Conservation (phyloP, 495 filamentous ascomycete genomes). For the Aspergillus wentii region DNA sequence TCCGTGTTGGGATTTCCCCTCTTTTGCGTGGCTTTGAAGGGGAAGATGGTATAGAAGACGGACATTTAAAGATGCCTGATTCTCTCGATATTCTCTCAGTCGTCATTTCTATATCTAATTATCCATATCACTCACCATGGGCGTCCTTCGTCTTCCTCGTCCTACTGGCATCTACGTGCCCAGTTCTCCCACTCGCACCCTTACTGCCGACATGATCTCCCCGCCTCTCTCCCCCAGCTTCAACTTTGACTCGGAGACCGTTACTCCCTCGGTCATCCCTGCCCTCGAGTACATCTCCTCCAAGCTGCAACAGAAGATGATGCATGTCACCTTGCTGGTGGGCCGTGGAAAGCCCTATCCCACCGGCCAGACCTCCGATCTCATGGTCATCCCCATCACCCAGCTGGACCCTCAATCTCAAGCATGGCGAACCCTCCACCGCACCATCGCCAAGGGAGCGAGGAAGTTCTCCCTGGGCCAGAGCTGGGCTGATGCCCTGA, state of each 20-base stretch:
- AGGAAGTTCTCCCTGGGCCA: slow-evolving; percentile 39
- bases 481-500: slow-evolving; percentile 39
- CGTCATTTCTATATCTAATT: slow-evolving; percentile 1
- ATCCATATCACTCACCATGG: slow-evolving; percentile 24
- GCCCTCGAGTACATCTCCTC: slow-evolving; percentile 45
- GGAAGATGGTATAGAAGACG: not conserved
- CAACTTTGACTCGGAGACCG: slow-evolving; percentile 37
- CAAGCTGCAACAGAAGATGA: slow-evolving; percentile 40
- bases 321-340: slow-evolving; percentile 45
- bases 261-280: slow-evolving; percentile 37
- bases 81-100: not conserved
- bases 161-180: slow-evolving; percentile 38
- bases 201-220: slow-evolving; percentile 41
- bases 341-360: slow-evolving; percentile 43
- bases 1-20: slow-evolving; percentile 3
- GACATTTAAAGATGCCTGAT: not conserved
- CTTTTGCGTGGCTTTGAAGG: not conserved
- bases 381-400: slow-evolving; percentile 43
- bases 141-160: slow-evolving; percentile 38
- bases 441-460: slow-evolving; percentile 35
- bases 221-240: slow-evolving; percentile 39
- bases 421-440: slow-evolving; percentile 35
- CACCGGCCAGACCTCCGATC: slow-evolving; percentile 35
- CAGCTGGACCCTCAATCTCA: slow-evolving; percentile 29
- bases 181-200: slow-evolving; percentile 27